Percentiles rank a stretch among this genome's conserved stretches.
Evolutionary conservation across 2,329 filamentous ascomycete species (phyloP).

Genomic region (Tolypocladium amazonense): DNA sequence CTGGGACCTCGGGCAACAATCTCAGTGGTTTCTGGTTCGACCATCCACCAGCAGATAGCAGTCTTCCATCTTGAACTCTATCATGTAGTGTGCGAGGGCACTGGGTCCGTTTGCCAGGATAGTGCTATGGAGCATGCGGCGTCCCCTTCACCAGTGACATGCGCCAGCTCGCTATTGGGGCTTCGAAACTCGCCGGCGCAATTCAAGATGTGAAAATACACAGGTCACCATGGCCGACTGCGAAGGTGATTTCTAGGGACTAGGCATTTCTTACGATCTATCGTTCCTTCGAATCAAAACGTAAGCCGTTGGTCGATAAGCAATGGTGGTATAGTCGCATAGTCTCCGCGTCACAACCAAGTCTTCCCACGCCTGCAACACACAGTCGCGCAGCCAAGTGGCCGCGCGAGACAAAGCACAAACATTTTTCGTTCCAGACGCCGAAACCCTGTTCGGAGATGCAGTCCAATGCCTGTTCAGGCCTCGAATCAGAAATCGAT

Average conservation of each 20-base stretch:
- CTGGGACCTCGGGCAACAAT: background rate
- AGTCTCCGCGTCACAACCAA: conserved; percentile 1
- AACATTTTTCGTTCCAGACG: conserved; percentile 18
- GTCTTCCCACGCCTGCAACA: background rate
- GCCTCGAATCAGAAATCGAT: conserved; percentile 9
- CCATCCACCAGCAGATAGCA: background rate
- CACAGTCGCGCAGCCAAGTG: background rate
- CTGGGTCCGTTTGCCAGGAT: background rate
- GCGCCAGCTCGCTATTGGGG: background rate
- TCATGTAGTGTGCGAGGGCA: background rate
- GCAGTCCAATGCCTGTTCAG: conserved; percentile 4
- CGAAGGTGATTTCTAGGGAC: background rate
- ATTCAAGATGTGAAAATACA: background rate
- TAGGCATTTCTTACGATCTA: background rate
- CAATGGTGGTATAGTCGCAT: conserved; percentile 1
- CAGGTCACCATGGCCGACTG: background rate
- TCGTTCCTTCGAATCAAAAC: background rate
- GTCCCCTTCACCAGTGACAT: background rate
- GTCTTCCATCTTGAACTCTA: background rate
- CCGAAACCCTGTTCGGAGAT: conserved; percentile 17
- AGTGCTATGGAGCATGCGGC: background rate
- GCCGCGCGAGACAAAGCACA: conserved; percentile 7
- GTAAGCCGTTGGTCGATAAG: background rate
- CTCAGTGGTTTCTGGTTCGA: background rate
- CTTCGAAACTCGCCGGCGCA: background rate